Conservation (phyloP, 225 moss, liverwort and hornwort genomes). For the Pleurozium schreberi region DNA sequence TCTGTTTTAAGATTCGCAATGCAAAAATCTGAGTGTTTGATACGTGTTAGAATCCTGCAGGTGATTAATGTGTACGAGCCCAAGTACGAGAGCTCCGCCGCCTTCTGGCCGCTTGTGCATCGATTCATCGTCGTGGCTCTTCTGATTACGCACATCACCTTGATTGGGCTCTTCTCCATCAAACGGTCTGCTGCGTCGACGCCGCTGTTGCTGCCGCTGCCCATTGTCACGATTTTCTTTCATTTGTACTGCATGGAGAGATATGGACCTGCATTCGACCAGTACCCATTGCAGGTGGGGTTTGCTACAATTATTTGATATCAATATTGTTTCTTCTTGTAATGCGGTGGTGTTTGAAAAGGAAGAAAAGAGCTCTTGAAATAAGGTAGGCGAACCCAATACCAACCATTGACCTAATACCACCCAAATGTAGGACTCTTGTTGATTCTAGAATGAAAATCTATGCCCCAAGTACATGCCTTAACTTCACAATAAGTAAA, state of each 20-base stretch:
- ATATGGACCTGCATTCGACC: slow-evolving; percentile 49
- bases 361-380: not conserved
- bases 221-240: slow-evolving; percentile 56
- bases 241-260: slow-evolving; percentile 66
- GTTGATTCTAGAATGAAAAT: too few species aligned
- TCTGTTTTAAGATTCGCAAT: not conserved
- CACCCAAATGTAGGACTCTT: too few species aligned
- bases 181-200: slow-evolving; percentile 69
- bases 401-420: too few species aligned
- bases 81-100: slow-evolving; percentile 72
- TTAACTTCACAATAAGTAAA: too few species aligned
- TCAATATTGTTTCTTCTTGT: not conserved
- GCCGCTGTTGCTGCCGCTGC: slow-evolving; percentile 72
- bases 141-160: slow-evolving; percentile 61
- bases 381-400: too few species aligned
- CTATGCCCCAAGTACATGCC: too few species aligned
- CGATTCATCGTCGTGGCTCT: slow-evolving; percentile 60
- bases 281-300: slow-evolving; percentile 66
- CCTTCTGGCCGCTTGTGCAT: slow-evolving; percentile 77
- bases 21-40: too few species aligned
- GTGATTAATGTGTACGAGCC: slow-evolving; percentile 70
- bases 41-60: too few species aligned
- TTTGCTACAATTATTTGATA: not conserved
- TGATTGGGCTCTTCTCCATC: slow-evolving; percentile 84
- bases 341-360: not conserved